Percentiles rank a stretch among this genome's conserved stretches.
phyloP scores from a whole-genome alignment of 371 early-diverging fungal genomes.

The Choanephora cucurbitarum region DNA sequence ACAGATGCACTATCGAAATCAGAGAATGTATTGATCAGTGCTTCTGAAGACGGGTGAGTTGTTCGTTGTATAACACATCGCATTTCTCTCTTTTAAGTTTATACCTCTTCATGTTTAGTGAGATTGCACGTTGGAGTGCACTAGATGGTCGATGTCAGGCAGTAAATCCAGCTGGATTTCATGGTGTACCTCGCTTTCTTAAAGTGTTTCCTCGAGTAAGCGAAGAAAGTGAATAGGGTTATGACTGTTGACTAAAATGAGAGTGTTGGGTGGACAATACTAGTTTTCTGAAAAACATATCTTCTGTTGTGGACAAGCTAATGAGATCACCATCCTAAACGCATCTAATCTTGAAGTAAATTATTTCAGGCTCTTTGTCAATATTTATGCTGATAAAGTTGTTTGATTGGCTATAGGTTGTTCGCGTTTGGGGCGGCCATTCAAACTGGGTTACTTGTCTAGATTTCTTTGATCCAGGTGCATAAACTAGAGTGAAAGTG shows the following conservation, averaged over 20 bases:
- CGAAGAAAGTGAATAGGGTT: neutral
- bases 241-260: neutral
- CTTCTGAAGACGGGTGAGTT: conserved; percentile 67
- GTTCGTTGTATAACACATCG: neutral
- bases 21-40: conserved; percentile 65
- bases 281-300: conserved; percentile 42
- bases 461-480: conserved; percentile 61
- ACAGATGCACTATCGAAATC: conserved; percentile 45
- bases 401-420: conserved; percentile 43
- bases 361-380: no score
- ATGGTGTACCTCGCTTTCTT: conserved; percentile 56
- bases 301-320: conserved; percentile 48
- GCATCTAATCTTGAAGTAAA: conserved; percentile 52
- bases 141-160: conserved; percentile 73
- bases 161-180: conserved; percentile 59
- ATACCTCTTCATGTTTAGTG: conserved; percentile 35
- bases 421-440: conserved; percentile 71
- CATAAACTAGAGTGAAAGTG: no score
- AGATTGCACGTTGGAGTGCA: conserved; percentile 73
- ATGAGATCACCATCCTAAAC: conserved; percentile 50
- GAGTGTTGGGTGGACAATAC: neutral
- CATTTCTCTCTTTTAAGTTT: neutral
- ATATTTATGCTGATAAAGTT: conserved; percentile 2
- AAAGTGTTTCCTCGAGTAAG: conserved; percentile 43
- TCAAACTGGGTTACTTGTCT: conserved; percentile 67